Evolutionary conservation across 2,329 filamentous ascomycete genomes (phyloP).

Genomic region (Pseudogymnoascus sp.): DNA sequence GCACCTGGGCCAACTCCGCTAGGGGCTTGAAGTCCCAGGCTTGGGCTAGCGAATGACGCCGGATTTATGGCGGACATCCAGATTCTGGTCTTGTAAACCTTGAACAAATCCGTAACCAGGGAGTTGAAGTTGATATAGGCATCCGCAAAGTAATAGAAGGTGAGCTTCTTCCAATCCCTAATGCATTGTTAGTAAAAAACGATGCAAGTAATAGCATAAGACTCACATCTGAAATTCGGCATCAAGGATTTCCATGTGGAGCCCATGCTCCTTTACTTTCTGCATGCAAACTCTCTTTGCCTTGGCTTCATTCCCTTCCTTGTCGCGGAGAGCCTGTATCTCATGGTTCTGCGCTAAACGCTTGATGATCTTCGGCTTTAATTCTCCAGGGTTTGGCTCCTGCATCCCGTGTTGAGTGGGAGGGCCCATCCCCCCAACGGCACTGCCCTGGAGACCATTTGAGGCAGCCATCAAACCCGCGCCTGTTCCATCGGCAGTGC

Average conservation of each 20-base stretch:
- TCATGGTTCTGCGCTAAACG: conserved; percentile 87
- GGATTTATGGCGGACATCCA: conserved; percentile 99
- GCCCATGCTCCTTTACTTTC: conserved; percentile 86
- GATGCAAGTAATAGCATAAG: conserved; percentile 12
- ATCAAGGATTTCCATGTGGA: conserved; percentile 98
- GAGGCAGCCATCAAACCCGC: conserved; percentile 55
- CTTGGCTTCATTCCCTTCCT: conserved; percentile 95
- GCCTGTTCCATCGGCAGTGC: conserved; percentile 50
- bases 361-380: conserved; percentile 96
- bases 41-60: conserved; percentile 80
- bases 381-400: conserved; percentile 61
- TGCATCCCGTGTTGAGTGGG: conserved; percentile 64
- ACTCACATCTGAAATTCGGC: conserved; percentile 97
- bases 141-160: conserved; percentile 98
- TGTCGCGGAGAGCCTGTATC: conserved; percentile 79
- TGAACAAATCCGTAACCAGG: conserved; percentile 93
- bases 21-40: conserved; percentile 60
- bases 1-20: conserved; percentile 58
- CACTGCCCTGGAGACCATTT: conserved; percentile 56
- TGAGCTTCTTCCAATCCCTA: conserved; percentile 98
- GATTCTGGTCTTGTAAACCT: conserved; percentile 97
- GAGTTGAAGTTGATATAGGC: conserved; percentile 99
- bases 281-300: conserved; percentile 94
- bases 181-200: conserved; percentile 11
- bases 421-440: conserved; percentile 70